phyloP scores from a whole-genome alignment of 208 protist species.

The Wallacemonas sp. region DNA sequence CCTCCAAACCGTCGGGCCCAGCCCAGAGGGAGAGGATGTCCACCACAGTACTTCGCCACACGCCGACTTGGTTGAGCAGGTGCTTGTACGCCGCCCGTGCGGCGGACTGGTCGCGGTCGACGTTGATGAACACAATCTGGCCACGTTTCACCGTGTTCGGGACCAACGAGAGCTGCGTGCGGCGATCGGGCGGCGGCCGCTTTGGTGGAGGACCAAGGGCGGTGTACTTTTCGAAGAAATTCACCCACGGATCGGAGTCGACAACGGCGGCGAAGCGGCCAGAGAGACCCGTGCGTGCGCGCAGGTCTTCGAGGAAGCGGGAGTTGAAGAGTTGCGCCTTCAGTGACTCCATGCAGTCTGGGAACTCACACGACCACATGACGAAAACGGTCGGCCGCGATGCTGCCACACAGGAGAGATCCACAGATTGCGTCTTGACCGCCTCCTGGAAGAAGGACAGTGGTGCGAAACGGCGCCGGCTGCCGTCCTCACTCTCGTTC shows the following conservation, averaged over 20 bases:
- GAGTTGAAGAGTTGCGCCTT: slow-evolving; percentile 65
- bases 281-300: slow-evolving; percentile 24
- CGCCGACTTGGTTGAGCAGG: slow-evolving; percentile 29
- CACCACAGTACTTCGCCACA: slow-evolving; percentile 74
- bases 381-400: slow-evolving; percentile 77
- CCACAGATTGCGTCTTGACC: slow-evolving; percentile 51
- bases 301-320: slow-evolving; percentile 29
- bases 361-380: slow-evolving; percentile 69
- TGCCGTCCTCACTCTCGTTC: slow-evolving; percentile 28
- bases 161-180: slow-evolving; percentile 24
- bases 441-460: slow-evolving; percentile 51
- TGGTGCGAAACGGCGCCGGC: slow-evolving; percentile 19
- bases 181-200: slow-evolving; percentile 18
- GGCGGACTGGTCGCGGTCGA: slow-evolving; percentile 54
- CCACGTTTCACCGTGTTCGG: slow-evolving; percentile 52
- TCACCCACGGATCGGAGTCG: slow-evolving; percentile 72
- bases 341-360: slow-evolving; percentile 60
- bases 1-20: slow-evolving; percentile 71
- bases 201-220: slow-evolving; percentile 25
- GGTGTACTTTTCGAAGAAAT: slow-evolving; percentile 52
- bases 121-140: slow-evolving; percentile 85
- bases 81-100: slow-evolving; percentile 36
- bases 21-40: slow-evolving; percentile 74
- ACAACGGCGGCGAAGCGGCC: slow-evolving; percentile 28
- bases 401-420: slow-evolving; percentile 53